These are phyloP conservation scores for Penstemon eatonii DNA, from an alignment of 257 asterid species.

Conservation along the genomic window DNA sequence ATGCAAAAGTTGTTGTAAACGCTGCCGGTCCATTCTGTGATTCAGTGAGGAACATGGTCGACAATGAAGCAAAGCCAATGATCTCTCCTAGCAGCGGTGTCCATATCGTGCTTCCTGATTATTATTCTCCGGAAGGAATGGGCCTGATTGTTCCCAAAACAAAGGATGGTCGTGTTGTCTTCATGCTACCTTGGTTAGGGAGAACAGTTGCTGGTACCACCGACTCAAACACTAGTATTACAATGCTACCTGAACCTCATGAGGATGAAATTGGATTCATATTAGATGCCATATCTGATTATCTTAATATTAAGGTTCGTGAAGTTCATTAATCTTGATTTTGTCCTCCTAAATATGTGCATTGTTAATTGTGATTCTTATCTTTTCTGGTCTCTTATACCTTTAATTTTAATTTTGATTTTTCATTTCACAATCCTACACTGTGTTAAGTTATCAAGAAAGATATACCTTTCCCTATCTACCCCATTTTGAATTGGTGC, in stretches of 20 bases:
- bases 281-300: conserved; percentile 91
- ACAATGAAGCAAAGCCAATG: conserved; percentile 76
- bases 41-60: conserved; percentile 80
- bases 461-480: not conserved
- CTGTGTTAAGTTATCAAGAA: conserved; percentile 6
- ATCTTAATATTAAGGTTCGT: conserved; percentile 90
- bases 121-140: conserved; percentile 98
- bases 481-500: conserved; percentile 6
- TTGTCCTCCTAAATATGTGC: not conserved
- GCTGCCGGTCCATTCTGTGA: conserved; percentile 99
- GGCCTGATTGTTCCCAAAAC: conserved; percentile 99
- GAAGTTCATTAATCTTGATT: conserved; percentile 20
- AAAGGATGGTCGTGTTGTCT: conserved; percentile 95
- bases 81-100: conserved; percentile 97
- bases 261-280: conserved; percentile 95
- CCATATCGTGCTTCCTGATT: conserved; percentile 95
- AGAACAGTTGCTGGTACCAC: conserved; percentile 98
- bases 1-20: conserved; percentile 89
- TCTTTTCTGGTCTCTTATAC: not conserved
- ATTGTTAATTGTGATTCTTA: conserved; percentile 3
- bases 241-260: conserved; percentile 97
- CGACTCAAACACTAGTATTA: conserved; percentile 82
- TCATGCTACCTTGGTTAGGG: conserved; percentile 99
- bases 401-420: not conserved
- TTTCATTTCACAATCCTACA: not conserved